Evolutionary conservation across 257 asterid species (phyloP), one percentile per base, ranked within the genome.

Genomic region (Thymus quinquecostatus): DNA sequence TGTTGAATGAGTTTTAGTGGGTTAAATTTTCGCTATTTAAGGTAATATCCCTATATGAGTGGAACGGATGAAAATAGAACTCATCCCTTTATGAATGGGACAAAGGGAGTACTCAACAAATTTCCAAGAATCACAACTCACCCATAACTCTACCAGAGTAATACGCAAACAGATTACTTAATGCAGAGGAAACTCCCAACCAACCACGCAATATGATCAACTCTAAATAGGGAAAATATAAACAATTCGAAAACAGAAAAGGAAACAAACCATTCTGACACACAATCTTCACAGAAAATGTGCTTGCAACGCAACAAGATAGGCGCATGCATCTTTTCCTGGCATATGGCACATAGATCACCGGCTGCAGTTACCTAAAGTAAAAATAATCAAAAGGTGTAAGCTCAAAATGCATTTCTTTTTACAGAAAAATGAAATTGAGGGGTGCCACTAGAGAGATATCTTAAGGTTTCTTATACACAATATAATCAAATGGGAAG

Each of bases 201-300:
- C 5, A 29, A 30, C 38, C 44, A 56, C 44, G 58, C 28, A 72
- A 28, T 28, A 47, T 27, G 10, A 12, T 40, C 38, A 74, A 30
- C 29, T 45, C 36, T 72, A 49, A n/a, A 34, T 38, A 29, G 57
- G 57, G 41, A 64, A 2, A 38, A 6, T 69, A 36, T 40, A 14
- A 55, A 40, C 27, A 58, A 44, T 44, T 14, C 40, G n/a, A 13
- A 34, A 12, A 65, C 9, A 13, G 41, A 55, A 59, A 34, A 8
- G 44, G 49, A 66, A 57, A 75, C 82, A 41, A 73, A 84, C 94
- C 94, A 85, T 82, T 88, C 91, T 34, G 89, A 85, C 77, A 88
- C 89, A 68, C 94, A 88, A 75, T 85, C 94, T 84, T 88, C 94
- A 64, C 91, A 88, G 85, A 85, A 88, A 69, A 88, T 86, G 80